Evolutionary conservation across 192 early-diverging fungal genomes (phyloP).

Genomic region (Paraglomus occultum): DNA sequence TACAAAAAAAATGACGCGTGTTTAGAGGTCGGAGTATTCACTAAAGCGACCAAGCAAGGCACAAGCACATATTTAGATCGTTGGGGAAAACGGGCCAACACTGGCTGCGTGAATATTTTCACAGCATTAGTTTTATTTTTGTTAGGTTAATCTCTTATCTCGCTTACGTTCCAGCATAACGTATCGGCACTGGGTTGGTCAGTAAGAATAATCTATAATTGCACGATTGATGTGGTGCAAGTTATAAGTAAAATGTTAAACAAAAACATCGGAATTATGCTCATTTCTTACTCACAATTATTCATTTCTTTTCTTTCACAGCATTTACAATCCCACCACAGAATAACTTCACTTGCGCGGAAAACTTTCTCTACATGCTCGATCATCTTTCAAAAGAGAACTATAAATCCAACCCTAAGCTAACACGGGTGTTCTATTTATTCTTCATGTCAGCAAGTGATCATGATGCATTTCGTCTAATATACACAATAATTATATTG

Average conservation of each 20-base stretch:
- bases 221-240: not conserved
- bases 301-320: constrained; percentile 16
- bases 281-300: not conserved
- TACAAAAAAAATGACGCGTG: no score
- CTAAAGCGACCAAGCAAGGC: constrained; percentile 32
- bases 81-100: constrained; percentile 64
- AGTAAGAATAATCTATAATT: constrained; percentile 6
- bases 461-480: constrained; percentile 37
- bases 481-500: no score
- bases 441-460: constrained; percentile 66
- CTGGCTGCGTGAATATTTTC: constrained; percentile 47
- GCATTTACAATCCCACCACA: constrained; percentile 35
- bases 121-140: not conserved
- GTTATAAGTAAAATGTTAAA: no score
- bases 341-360: constrained; percentile 54
- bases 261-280: no score
- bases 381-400: constrained; percentile 57
- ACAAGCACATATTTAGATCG: constrained; percentile 57
- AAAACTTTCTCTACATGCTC: constrained; percentile 72
- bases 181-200: constrained; percentile 62
- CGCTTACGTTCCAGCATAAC: constrained; percentile 23
- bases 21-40: constrained; percentile 45
- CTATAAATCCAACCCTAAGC: constrained; percentile 56
- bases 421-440: constrained; percentile 65
- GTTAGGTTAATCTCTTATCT: not conserved